A percentile compares a stretch with the other conserved stretches of the same genome.
Evolutionary conservation across 75 land plant species (phyloP).

Genomic region (Picea glauca): DNA sequence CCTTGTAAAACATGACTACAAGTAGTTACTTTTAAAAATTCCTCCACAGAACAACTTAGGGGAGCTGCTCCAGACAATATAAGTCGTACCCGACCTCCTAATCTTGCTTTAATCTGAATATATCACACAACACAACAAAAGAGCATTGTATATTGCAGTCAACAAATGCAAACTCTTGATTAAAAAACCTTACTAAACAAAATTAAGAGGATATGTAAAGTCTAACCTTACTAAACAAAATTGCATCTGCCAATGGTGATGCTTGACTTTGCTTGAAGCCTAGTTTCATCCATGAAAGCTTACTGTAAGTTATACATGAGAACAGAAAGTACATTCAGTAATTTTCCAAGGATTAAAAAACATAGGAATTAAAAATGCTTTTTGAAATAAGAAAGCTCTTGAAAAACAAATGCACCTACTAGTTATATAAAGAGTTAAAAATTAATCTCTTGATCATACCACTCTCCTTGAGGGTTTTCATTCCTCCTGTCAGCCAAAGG

Average conservation of each 20-base stretch:
- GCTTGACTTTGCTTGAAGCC: slow-evolving; percentile 79
- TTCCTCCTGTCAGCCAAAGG: slow-evolving; percentile 29
- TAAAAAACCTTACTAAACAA: neutral
- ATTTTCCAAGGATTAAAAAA: neutral
- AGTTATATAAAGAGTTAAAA: slow-evolving; percentile 50
- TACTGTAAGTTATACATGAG: slow-evolving; percentile 35
- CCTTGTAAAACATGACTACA: slow-evolving; percentile 88
- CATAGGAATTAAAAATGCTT: neutral
- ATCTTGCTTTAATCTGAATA: slow-evolving; percentile 59
- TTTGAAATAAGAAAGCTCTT: neutral
- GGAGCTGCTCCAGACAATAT: slow-evolving; percentile 93
- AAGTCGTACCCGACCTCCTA: slow-evolving; percentile 86
- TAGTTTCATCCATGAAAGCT: slow-evolving; percentile 65
- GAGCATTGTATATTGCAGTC: neutral
- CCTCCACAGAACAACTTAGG: slow-evolving; percentile 73
- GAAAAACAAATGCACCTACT: slow-evolving; percentile 34
- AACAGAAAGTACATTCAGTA: neutral
- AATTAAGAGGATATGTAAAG: neutral
- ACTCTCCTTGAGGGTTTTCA: slow-evolving; percentile 41
- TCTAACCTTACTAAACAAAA: slow-evolving; percentile 87
- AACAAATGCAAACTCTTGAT: neutral
- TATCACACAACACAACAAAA: slow-evolving; percentile 5
- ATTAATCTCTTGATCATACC: slow-evolving; percentile 44
- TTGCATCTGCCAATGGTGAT: slow-evolving; percentile 75
- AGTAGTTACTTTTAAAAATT: slow-evolving; percentile 80